Base-by-base conservation (phyloP, 495 filamentous ascomycete genomes). In the Astrothelium macrocarpum region DNA sequence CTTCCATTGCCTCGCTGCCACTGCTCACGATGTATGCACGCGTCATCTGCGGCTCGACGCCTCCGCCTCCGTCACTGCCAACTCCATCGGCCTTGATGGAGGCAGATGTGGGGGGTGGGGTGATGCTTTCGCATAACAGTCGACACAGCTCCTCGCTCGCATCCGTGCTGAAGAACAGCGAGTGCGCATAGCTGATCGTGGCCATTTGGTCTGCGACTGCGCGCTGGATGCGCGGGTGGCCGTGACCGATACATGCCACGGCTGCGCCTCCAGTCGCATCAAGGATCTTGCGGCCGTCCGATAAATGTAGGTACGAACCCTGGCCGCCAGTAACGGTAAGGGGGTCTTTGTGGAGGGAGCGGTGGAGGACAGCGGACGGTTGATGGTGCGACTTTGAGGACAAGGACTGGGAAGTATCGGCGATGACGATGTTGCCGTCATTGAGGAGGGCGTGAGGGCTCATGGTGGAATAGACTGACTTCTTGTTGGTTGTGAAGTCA, bases 1-100 rank as follows among this genome's bases (percentile, higher is more conserved):
- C 83, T 67, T 91, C 88, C 59, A 88, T 80, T 9, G 87, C 87
- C 75, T 91, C 88, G 68, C 78, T 80, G 16, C 66, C 68, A 78
- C 82, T 59, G 78, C 79, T 79, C 62, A 81, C 75, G 45, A 84
- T 74, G 65, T 81, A 82, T 10, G 76, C 81, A 32, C 76, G 72
- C n/a, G 71, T 46, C 69, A 75, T 71, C 29, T 10, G 20, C 49
- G 49, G 49, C 16, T 69, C 68, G 28, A 70, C 72, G 26, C 65
- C 34, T 23, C 62, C 53, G 1, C 5, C 11, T 14, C 12, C 11
- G 45, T 23, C 18, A 5, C 34, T 39, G 5, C 34, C 5, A 5
- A 39, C 14, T n/a, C n/a, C n/a, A n/a, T n/a, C n/a, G n/a, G n/a
- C n/a, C n/a, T n/a, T n/a, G n/a, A n/a, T n/a, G n/a, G 36, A 42